These are phyloP conservation scores for Fomitopsis pulvina DNA, from an alignment of 768 basidiomycete species.

Conservation along the genomic window DNA sequence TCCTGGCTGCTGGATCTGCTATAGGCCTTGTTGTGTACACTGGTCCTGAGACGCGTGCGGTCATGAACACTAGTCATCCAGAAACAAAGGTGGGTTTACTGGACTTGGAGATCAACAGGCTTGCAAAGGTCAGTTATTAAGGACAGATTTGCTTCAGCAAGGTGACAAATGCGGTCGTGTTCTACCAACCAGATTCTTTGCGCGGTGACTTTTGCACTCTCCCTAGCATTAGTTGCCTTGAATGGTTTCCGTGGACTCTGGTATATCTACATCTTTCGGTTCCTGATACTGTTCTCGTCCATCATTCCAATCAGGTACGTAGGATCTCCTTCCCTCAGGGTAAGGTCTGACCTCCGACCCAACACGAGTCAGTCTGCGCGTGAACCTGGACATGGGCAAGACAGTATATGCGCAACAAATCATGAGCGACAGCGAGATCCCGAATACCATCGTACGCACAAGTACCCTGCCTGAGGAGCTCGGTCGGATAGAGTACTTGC, in stretches of 20 bases:
- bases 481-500: constrained; percentile 88
- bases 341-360: background rate
- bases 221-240: constrained; percentile 85
- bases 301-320: constrained; percentile 97
- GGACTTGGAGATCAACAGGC: constrained; percentile 90
- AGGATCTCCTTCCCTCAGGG: background rate
- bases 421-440: constrained; percentile 89
- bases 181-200: constrained; percentile 69
- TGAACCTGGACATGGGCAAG: constrained; percentile 99
- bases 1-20: constrained; percentile 90
- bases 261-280: constrained; percentile 95
- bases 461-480: constrained; percentile 96
- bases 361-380: constrained; percentile 80
- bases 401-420: constrained; percentile 96
- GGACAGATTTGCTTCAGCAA: background rate
- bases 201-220: constrained; percentile 87
- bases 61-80: constrained; percentile 98
- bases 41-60: constrained; percentile 90
- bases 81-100: constrained; percentile 89
- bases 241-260: constrained; percentile 95
- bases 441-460: constrained; percentile 94
- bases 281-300: constrained; percentile 95
- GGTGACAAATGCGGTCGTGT: background rate
- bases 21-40: constrained; percentile 94
- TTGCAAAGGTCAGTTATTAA: constrained; percentile 71